phyloP scores from a whole-genome alignment of 2,329 filamentous ascomycete species.

The Colletotrichum viniferum region DNA sequence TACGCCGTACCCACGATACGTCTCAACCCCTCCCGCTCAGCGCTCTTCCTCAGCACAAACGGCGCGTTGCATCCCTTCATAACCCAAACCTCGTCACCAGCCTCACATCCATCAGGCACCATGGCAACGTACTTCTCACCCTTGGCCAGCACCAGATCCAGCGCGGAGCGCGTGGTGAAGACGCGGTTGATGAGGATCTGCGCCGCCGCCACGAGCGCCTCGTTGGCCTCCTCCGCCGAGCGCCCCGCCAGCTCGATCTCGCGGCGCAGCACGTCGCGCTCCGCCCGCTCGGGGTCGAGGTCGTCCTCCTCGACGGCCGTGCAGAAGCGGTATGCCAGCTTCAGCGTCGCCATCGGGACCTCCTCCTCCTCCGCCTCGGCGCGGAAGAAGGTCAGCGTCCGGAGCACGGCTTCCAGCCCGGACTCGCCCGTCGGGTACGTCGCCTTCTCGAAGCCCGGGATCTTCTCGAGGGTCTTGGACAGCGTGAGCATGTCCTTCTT shows the following conservation, averaged over 20 bases:
- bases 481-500: constrained; percentile 10
- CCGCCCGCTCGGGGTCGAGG: constrained; percentile 1
- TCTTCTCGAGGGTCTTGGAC: not conserved
- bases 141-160: constrained; percentile 15
- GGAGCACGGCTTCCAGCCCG: not conserved
- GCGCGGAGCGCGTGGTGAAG: constrained; percentile 4
- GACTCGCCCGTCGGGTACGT: constrained; percentile 1
- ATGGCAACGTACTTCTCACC: constrained; percentile 6
- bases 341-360: constrained; percentile 10
- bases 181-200: constrained; percentile 16
- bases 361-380: not conserved
- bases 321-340: constrained; percentile 17
- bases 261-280: constrained; percentile 2
- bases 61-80: constrained; percentile 20
- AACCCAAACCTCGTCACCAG: constrained; percentile 16
- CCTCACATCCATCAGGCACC: constrained; percentile 12
- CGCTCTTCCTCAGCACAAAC: constrained; percentile 17
- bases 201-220: constrained; percentile 16
- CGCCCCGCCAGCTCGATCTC: constrained; percentile 4
- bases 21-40: not conserved
- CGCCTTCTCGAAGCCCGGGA: not conserved
- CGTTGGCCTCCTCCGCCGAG: constrained; percentile 10
- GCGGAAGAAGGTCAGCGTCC: constrained; percentile 17
- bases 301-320: constrained; percentile 14
- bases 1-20: constrained; percentile 15